These are phyloP conservation scores for Podospora conica DNA, from an alignment of 495 filamentous ascomycete species.

Conservation along the genomic window DNA sequence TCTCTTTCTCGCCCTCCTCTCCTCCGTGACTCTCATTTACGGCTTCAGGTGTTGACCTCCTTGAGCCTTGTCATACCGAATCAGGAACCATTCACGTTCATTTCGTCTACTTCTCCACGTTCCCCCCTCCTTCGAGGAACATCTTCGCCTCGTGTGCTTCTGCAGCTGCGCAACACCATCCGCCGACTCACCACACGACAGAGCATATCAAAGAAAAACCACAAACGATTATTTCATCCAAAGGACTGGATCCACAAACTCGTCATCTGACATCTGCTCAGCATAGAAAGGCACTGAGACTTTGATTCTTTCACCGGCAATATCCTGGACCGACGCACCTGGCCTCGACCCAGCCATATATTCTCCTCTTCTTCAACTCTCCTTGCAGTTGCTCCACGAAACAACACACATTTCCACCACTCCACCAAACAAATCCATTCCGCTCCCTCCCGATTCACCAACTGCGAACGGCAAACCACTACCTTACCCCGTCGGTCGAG, in stretches of 20 bases:
- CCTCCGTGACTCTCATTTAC: conserved; percentile 21
- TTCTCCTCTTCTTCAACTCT: background rate
- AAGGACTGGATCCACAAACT: conserved; percentile 11
- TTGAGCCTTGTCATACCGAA: conserved; percentile 19
- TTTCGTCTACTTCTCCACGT: conserved; percentile 4
- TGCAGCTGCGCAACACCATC: background rate
- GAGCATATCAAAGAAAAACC: background rate
- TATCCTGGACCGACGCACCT: background rate
- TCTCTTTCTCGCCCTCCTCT: conserved; percentile 13
- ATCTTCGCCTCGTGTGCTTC: background rate
- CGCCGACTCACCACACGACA: background rate
- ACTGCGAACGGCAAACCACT: background rate
- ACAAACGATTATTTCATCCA: conserved; percentile 1
- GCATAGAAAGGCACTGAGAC: background rate
- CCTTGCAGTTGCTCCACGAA: background rate
- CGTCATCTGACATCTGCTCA: background rate
- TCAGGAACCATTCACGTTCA: conserved; percentile 24
- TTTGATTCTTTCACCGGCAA: background rate
- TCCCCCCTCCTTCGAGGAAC: conserved; percentile 9
- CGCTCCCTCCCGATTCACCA: background rate
- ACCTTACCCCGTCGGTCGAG: background rate
- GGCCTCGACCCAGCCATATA: too few relatives aligned
- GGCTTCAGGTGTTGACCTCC: conserved; percentile 15
- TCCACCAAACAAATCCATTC: background rate
- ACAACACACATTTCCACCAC: background rate